phyloP scores from a whole-genome alignment of 2,329 filamentous ascomycete genomes.

The Dactylellina drechsleri region DNA sequence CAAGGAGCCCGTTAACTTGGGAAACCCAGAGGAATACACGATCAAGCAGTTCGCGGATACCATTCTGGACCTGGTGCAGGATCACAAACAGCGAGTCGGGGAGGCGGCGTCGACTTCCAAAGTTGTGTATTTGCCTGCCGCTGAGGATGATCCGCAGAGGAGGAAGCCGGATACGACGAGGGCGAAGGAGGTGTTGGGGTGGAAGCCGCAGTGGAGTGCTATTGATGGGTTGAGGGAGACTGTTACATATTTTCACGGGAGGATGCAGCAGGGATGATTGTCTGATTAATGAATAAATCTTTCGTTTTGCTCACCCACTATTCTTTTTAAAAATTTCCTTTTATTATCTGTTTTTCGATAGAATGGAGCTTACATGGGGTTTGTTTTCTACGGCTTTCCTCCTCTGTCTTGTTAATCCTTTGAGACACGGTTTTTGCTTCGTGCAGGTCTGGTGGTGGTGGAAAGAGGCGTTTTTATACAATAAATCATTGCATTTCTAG shows the following conservation, averaged over 20 bases:
- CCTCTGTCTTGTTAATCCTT: no score
- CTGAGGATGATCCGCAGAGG: conserved; percentile 58
- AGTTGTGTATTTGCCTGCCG: conserved; percentile 56
- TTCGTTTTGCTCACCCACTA: background rate
- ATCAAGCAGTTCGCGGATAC: conserved; percentile 59
- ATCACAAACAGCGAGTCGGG: conserved; percentile 38
- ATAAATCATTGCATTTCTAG: no score
- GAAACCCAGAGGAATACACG: conserved; percentile 59
- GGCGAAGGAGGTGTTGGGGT: conserved; percentile 58
- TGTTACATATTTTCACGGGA: conserved; percentile 53
- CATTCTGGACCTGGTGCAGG: conserved; percentile 56
- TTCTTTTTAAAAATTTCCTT: background rate
- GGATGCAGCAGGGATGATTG: conserved; percentile 30
- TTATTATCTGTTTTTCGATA: background rate
- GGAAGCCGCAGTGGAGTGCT: conserved; percentile 58
- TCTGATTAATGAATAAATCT: background rate
- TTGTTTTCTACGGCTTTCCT: no score
- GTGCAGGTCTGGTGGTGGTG: no score
- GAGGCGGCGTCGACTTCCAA: conserved; percentile 37
- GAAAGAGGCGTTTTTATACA: no score
- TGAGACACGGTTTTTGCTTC: no score
- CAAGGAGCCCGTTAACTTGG: conserved; percentile 59
- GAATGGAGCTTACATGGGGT: no score
- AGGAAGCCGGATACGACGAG: conserved; percentile 59
- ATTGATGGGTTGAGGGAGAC: conserved; percentile 59